Evolutionary conservation across 1,284 basidiomycete species (phyloP).

Genomic region (Ceratorhiza oryzae-sativae): DNA sequence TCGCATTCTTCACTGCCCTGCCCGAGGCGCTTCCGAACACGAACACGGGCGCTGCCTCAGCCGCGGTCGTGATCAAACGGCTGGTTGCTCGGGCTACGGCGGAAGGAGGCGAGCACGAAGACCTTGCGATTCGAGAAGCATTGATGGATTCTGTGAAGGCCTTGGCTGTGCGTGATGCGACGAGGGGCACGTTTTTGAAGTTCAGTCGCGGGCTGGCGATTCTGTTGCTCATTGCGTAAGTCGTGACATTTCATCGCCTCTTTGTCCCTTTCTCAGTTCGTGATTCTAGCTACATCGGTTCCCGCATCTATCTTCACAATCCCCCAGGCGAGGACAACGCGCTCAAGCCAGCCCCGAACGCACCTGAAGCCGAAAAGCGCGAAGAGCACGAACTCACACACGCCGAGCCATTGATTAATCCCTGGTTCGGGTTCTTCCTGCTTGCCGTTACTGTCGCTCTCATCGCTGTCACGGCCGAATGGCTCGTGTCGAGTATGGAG

Average conservation of each 20-base stretch:
- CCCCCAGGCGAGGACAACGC: slow-evolving; percentile 67
- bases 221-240: slow-evolving; percentile 65
- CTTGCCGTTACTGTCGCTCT: slow-evolving; percentile 62
- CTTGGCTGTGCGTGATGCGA: slow-evolving; percentile 52
- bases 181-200: slow-evolving; percentile 58
- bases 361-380: slow-evolving; percentile 54
- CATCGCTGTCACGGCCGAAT: slow-evolving; percentile 72
- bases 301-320: slow-evolving; percentile 70
- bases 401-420: slow-evolving; percentile 63
- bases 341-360: slow-evolving; percentile 54
- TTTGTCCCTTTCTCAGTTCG: neutral
- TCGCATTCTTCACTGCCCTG: slow-evolving; percentile 66
- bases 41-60: slow-evolving; percentile 15
- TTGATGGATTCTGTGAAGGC: slow-evolving; percentile 18
- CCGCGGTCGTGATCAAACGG: slow-evolving; percentile 2
- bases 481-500: slow-evolving; percentile 68
- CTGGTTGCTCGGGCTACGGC: slow-evolving; percentile 30
- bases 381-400: slow-evolving; percentile 53
- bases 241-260: slow-evolving; percentile 42
- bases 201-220: slow-evolving; percentile 71
- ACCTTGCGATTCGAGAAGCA: slow-evolving; percentile 22
- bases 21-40: slow-evolving; percentile 40
- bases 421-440: slow-evolving; percentile 63
- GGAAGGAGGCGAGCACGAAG: slow-evolving; percentile 52
- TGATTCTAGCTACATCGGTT: slow-evolving; percentile 62